A percentile compares a stretch with the other conserved stretches of the same genome.
Evolutionary conservation across 352 stramenopile species (phyloP).

Genomic region (Globisporangium okanoganense): DNA sequence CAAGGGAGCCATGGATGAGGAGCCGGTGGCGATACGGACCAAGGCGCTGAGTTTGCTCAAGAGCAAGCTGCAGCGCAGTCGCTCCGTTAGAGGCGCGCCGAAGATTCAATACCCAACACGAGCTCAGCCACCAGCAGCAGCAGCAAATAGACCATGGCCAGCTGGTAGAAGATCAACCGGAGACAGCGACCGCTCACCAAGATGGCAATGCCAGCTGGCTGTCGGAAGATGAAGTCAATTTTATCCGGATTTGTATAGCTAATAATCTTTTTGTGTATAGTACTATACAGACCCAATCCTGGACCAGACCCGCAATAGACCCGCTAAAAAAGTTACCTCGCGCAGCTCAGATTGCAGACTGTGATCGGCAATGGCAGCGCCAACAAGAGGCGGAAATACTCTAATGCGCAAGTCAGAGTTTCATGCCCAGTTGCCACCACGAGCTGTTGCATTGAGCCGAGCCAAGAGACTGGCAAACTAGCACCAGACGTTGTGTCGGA

Average conservation of each 20-base stretch:
- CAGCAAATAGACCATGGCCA: background rate
- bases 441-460: background rate
- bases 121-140: background rate
- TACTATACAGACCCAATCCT: too few species aligned
- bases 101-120: too few species aligned
- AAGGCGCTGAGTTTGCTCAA: conserved; percentile 26
- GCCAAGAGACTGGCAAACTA: background rate
- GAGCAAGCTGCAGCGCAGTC: conserved; percentile 3
- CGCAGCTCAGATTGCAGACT: conserved; percentile 1
- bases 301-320: too few species aligned
- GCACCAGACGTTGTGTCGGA: background rate
- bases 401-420: background rate
- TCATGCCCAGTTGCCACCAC: background rate
- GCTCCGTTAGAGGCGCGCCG: background rate
- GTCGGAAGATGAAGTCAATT: background rate
- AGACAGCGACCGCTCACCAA: background rate
- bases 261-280: too few species aligned
- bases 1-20: background rate
- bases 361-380: background rate
- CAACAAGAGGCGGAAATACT: background rate
- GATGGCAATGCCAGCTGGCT: background rate
- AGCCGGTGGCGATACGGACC: conserved; percentile 2
- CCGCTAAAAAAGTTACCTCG: too few species aligned
- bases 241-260: too few species aligned
- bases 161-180: background rate